phyloP scores from a whole-genome alignment of 495 filamentous ascomycete species.

The Neurospora discreta region DNA sequence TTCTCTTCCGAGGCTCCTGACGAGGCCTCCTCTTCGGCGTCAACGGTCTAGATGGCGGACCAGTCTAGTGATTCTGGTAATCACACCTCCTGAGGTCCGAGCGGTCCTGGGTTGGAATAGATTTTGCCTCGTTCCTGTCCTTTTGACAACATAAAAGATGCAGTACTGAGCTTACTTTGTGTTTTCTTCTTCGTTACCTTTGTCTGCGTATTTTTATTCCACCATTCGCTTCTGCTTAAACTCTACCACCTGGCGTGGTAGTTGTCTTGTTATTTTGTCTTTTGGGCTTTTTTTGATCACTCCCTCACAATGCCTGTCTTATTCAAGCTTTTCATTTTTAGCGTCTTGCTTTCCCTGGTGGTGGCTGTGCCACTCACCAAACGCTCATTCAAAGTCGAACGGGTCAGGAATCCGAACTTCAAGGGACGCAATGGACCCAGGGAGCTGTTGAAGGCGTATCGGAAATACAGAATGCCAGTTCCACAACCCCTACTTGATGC shows the following conservation, averaged over 20 bases:
- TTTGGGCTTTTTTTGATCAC: conserved; percentile 24
- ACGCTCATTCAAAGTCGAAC: conserved; percentile 50
- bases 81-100: not conserved
- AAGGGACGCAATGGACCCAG: conserved; percentile 41
- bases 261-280: conserved; percentile 8
- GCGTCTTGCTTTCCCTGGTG: conserved; percentile 11
- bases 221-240: conserved; percentile 9
- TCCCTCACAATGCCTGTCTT: conserved; percentile 25
- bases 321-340: conserved; percentile 26
- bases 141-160: not conserved
- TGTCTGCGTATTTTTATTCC: conserved; percentile 2
- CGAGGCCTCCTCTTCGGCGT: not conserved
- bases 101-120: not conserved
- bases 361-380: conserved; percentile 30
- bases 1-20: not conserved
- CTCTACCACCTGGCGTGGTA: conserved; percentile 14
- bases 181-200: not conserved
- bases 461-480: conserved; percentile 49
- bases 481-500: conserved; percentile 29
- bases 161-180: not conserved
- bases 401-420: conserved; percentile 42
- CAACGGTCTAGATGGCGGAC: not conserved
- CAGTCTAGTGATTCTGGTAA: not conserved
- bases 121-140: not conserved
- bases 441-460: conserved; percentile 50